Evolutionary conservation across 495 filamentous ascomycete species (phyloP).

Genomic region (Extremus antarcticus): DNA sequence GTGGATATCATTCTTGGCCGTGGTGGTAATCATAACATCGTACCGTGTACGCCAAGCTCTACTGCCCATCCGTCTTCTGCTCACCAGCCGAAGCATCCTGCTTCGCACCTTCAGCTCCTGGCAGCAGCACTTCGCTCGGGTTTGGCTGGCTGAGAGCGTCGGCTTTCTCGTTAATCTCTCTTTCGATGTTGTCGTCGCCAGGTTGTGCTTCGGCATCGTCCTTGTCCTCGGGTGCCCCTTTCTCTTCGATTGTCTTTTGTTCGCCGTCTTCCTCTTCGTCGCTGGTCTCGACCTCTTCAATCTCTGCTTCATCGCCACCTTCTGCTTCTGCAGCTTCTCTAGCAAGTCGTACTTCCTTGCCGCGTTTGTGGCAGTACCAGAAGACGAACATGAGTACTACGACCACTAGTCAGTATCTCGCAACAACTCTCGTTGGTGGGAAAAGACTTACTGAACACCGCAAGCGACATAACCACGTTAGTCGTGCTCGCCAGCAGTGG

Average conservation of each 20-base stretch:
- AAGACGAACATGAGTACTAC: constrained; percentile 78
- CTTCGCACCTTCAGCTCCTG: not conserved
- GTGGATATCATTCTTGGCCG: not conserved
- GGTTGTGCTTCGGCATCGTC: not conserved
- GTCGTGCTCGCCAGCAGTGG: constrained; percentile 71
- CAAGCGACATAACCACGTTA: constrained; percentile 78
- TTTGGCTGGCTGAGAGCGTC: constrained; percentile 21
- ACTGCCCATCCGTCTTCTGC: not conserved
- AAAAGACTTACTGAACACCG: constrained; percentile 59
- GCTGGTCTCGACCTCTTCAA: constrained; percentile 3
- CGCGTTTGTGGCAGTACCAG: constrained; percentile 96
- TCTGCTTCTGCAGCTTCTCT: constrained; percentile 14
- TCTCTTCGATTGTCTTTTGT: too few relatives aligned
- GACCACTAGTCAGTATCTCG: constrained; percentile 1
- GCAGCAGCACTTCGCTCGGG: constrained; percentile 18
- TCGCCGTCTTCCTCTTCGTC: constrained; percentile 15
- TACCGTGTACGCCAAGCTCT: not conserved
- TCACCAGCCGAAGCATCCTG: not conserved
- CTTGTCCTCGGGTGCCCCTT: too few relatives aligned
- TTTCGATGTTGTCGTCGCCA: not conserved
- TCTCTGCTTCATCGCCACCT: not conserved
- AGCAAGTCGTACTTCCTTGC: constrained; percentile 66
- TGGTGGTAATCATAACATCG: not conserved
- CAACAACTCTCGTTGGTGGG: not conserved
- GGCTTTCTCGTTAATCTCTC: constrained; percentile 15